These are phyloP conservation scores for Aristolochia fimbriata DNA, from an alignment of 164 flowering plant species.

Conservation along the genomic window DNA sequence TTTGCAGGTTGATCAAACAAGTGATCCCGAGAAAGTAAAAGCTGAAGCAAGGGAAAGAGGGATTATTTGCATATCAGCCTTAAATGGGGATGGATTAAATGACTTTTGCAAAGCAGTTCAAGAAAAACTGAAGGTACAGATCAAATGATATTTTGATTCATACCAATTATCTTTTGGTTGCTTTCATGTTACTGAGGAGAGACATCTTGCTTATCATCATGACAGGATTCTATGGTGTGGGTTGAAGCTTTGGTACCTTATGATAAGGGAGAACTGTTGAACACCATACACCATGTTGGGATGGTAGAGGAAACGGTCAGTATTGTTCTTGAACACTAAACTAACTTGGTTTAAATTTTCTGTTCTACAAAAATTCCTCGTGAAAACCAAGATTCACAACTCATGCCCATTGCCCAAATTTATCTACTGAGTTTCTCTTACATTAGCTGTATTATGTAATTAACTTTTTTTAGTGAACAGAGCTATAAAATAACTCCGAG, in stretches of 20 bases:
- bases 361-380: too few relatives aligned
- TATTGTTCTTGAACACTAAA: too few relatives aligned
- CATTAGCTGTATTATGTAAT: too few relatives aligned
- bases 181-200: not conserved
- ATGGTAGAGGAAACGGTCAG: slow-evolving; percentile 44
- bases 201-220: not conserved
- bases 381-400: too few relatives aligned
- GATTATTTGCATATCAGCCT: slow-evolving; percentile 71
- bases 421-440: too few relatives aligned
- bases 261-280: slow-evolving; percentile 84
- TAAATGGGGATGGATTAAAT: slow-evolving; percentile 61
- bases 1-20: slow-evolving; percentile 65
- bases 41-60: slow-evolving; percentile 51
- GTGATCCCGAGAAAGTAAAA: slow-evolving; percentile 48
- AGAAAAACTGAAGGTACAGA: slow-evolving; percentile 50
- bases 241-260: slow-evolving; percentile 85
- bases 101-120: slow-evolving; percentile 74
- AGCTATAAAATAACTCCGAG: too few relatives aligned
- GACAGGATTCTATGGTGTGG: slow-evolving; percentile 89
- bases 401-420: too few relatives aligned
- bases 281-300: slow-evolving; percentile 79
- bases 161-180: not conserved
- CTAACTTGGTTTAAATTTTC: too few relatives aligned
- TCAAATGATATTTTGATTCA: not conserved
- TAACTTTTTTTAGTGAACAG: too few relatives aligned